Base-by-base conservation (phyloP, 1,139 yeast species). In the Suhomyces terraborum region DNA sequence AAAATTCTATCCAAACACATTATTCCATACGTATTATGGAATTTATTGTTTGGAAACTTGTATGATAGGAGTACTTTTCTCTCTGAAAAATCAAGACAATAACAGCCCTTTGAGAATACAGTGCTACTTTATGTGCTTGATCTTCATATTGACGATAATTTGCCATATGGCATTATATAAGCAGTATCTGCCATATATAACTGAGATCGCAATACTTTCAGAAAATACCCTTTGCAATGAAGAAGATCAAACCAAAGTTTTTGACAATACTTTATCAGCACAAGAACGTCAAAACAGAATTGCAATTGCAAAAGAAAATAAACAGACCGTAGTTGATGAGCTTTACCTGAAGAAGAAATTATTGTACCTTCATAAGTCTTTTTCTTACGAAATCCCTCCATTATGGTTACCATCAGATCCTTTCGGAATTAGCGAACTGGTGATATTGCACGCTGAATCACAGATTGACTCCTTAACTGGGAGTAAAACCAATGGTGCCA, bases 1-100 rank as follows among this genome's bases (percentile, higher is more conserved):
- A 0, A 68, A 66, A 45, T 66, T 83, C 32, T 89, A 86, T 55
- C 88, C 95, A 1, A 69, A 69, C 4, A 94, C 96, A 0, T 60
- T 89, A 18, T 72, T 84, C 43, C 95, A 88, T 46, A 62, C 88
- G 32, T 86, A 84, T 55, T 71, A 84, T 1, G 97, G 97, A 0
- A 61, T 89, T 1, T 88, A 89, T 56, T 84, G 88, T 53, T 71
- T 87, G 56, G 95, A 89, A 52, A 69, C 84, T 28, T 85, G 91
- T 51, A 62, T 89, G 52, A 72, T 87, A 31, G 96, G 96, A 0
- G 63, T 86, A 13, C 84, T 86, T 55, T 77, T 84, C 30, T 62
- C 84, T 14, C 82, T 82, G 55, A 69, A 69, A 47, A 69, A 79
- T 50, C 64, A 66, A 23, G 42, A 62, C 3, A 79, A 71, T 14